Percentiles rank a stretch among this genome's conserved stretches.
Conservation (phyloP, 495 filamentous ascomycete species). For the Penicillium steckii region DNA sequence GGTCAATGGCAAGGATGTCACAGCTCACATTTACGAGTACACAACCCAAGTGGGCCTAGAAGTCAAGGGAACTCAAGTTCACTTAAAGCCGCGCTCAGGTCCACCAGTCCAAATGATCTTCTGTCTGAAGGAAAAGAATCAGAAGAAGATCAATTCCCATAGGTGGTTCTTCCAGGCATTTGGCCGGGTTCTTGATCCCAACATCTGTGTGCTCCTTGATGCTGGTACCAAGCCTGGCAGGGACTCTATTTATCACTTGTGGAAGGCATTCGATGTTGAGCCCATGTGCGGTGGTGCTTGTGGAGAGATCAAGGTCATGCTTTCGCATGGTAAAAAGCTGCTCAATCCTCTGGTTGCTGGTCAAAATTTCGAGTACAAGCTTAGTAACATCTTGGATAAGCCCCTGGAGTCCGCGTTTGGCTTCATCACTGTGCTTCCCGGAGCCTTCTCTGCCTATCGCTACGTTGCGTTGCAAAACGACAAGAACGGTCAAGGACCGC, state of each 20-base stretch:
- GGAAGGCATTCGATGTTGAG: slow-evolving; percentile 98
- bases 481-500: slow-evolving; percentile 83
- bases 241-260: slow-evolving; percentile 93
- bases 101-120: slow-evolving; percentile 96
- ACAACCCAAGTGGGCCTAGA: slow-evolving; percentile 88
- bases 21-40: slow-evolving; percentile 99
- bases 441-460: slow-evolving; percentile 97
- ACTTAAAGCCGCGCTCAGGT: slow-evolving; percentile 68
- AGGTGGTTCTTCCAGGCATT: slow-evolving; percentile 99
- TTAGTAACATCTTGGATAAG: slow-evolving; percentile 99
- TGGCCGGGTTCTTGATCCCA: slow-evolving; percentile 86
- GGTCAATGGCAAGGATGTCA: slow-evolving; percentile 95
- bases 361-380: slow-evolving; percentile 99
- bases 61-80: slow-evolving; percentile 84
- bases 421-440: slow-evolving; percentile 94
- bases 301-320: slow-evolving; percentile 99
- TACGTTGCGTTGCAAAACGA: slow-evolving; percentile 95
- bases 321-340: slow-evolving; percentile 86
- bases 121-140: slow-evolving; percentile 99
- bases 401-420: slow-evolving; percentile 96
- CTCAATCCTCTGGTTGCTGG: slow-evolving; percentile 93
- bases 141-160: slow-evolving; percentile 99
- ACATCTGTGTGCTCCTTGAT: slow-evolving; percentile 95
- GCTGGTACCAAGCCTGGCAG: slow-evolving; percentile 92
- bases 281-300: slow-evolving; percentile 97